Conservation (phyloP, 768 basidiomycete species). For the Megacollybia marginata region DNA sequence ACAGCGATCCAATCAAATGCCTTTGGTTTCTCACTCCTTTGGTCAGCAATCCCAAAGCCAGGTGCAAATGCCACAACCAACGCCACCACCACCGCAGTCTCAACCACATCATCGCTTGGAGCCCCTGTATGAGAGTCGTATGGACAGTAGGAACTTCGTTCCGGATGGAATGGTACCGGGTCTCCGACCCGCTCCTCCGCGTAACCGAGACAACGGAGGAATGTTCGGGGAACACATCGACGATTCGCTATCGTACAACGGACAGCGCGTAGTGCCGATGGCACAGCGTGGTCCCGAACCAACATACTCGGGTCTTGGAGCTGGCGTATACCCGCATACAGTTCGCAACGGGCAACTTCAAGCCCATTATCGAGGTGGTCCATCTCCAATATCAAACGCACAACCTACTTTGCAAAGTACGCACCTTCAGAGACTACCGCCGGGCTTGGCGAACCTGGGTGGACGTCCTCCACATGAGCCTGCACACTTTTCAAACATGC, state of each 20-base stretch:
- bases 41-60: conserved; percentile 27
- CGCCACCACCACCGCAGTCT: conserved; percentile 25
- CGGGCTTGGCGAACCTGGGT: conserved; percentile 76
- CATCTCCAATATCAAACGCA: conserved; percentile 50
- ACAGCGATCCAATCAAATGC: conserved; percentile 22
- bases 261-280: conserved; percentile 45
- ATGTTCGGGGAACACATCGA: conserved; percentile 54
- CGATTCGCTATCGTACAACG: conserved; percentile 54
- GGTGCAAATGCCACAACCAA: conserved; percentile 30
- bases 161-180: conserved; percentile 86
- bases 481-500: conserved; percentile 52
- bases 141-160: conserved; percentile 72
- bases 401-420: conserved; percentile 36
- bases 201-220: conserved; percentile 45
- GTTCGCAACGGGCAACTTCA: conserved; percentile 28
- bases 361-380: conserved; percentile 61
- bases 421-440: conserved; percentile 54
- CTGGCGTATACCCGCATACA: conserved; percentile 40
- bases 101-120: conserved; percentile 48
- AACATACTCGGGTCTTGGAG: conserved; percentile 42
- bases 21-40: conserved; percentile 14
- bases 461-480: conserved; percentile 78
- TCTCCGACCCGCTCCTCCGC: conserved; percentile 57
- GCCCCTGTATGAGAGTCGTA: conserved; percentile 62
- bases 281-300: conserved; percentile 48